Conservation (phyloP, 257 asterid genomes). For the Solanum verrucosum region DNA sequence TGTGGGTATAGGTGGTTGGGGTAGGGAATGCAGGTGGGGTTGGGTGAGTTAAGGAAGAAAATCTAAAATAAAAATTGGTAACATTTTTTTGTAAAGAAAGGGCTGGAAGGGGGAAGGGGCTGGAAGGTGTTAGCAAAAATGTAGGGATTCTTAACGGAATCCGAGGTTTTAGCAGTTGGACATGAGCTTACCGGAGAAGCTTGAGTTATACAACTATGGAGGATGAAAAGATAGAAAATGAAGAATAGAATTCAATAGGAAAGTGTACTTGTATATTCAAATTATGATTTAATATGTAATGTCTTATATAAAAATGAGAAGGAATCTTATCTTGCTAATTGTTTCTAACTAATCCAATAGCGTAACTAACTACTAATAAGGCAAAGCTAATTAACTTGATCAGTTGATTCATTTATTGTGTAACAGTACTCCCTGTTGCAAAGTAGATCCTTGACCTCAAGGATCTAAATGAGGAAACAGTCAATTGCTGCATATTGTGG, state of each 20-base stretch:
- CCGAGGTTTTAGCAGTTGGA: background rate
- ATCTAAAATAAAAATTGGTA: no score
- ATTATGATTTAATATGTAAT: background rate
- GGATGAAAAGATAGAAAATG: no score
- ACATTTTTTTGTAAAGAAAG: no score
- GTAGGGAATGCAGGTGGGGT: background rate
- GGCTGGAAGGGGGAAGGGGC: background rate
- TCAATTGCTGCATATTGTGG: background rate
- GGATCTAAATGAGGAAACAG: background rate
- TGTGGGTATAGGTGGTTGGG: background rate
- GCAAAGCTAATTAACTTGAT: background rate
- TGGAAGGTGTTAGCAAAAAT: background rate
- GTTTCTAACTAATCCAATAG: background rate
- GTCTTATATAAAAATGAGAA: background rate
- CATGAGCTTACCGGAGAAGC: background rate
- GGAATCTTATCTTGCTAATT: background rate
- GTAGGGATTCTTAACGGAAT: background rate
- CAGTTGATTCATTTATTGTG: background rate
- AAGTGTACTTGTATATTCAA: background rate
- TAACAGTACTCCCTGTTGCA: background rate
- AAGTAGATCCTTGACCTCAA: background rate
- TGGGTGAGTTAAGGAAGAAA: background rate
- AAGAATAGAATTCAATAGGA: background rate
- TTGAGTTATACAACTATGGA: background rate
- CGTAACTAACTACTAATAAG: background rate